These are phyloP conservation scores for Myochromella boudieri DNA, from an alignment of 768 basidiomycete genomes.

Conservation along the genomic window DNA sequence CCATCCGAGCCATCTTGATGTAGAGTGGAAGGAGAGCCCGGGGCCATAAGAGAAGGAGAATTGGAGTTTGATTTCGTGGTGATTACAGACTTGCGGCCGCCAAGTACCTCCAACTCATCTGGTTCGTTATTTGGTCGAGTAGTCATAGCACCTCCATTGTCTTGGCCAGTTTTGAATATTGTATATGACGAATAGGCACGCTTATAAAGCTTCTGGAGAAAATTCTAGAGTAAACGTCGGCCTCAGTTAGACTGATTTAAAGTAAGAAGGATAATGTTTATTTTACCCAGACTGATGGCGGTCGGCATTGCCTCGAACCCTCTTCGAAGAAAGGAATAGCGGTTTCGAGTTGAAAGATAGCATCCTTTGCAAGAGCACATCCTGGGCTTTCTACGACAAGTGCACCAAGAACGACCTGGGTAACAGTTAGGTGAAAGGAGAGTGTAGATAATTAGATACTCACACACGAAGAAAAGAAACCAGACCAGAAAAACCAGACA, in stretches of 20 bases:
- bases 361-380: conserved; percentile 38
- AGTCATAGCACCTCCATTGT: not conserved
- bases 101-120: conserved; percentile 38
- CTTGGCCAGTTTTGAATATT: conserved; percentile 26
- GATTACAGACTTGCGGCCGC: conserved; percentile 36
- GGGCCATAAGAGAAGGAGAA: conserved; percentile 24
- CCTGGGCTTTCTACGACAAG: conserved; percentile 46
- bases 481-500: conserved; percentile 54
- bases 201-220: conserved; percentile 34
- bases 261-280: conserved; percentile 6
- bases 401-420: conserved; percentile 44
- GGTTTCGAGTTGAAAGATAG: conserved; percentile 36
- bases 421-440: conserved; percentile 1
- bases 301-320: conserved; percentile 37
- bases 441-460: conserved; percentile 15
- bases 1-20: conserved; percentile 14
- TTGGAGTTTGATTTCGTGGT: conserved; percentile 26
- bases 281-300: conserved; percentile 36
- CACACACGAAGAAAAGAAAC: conserved; percentile 49
- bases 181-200: conserved; percentile 34
- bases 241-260: not conserved
- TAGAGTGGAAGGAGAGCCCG: conserved; percentile 20
- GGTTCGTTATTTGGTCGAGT: conserved; percentile 19
- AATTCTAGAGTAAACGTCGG: conserved; percentile 23
- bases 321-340: conserved; percentile 41